phyloP scores from a whole-genome alignment of 345 rosid species.

The Draba incana region DNA sequence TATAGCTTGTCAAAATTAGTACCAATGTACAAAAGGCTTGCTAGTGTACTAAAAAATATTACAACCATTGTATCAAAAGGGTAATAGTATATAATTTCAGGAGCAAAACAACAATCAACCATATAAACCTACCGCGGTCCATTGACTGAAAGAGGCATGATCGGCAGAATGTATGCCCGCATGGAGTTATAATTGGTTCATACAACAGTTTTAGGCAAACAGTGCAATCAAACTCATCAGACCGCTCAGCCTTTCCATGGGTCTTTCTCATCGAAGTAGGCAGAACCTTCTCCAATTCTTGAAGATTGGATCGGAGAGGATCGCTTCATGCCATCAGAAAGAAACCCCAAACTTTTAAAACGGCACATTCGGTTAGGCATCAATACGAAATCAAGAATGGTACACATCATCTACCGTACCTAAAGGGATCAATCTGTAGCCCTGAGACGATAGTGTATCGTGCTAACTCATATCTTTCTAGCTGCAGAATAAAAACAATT shows the following conservation, averaged over 20 bases:
- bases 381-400: conserved; percentile 14
- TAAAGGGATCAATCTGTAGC: conserved; percentile 85
- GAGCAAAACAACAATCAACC: conserved; percentile 23
- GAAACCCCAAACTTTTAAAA: conserved; percentile 32
- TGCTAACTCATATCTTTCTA: conserved; percentile 88
- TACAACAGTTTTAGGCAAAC: no score
- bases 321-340: conserved; percentile 66
- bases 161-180: conserved; percentile 34
- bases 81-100: background rate
- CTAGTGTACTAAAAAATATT: no score
- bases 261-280: conserved; percentile 44
- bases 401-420: conserved; percentile 49
- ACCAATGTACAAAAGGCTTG: no score
- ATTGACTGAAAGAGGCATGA: conserved; percentile 87
- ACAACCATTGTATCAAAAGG: no score
- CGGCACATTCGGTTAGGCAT: conserved; percentile 20
- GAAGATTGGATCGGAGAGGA: conserved; percentile 72
- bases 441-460: conserved; percentile 76
- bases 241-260: conserved; percentile 51
- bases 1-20: no score
- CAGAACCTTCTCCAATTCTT: conserved; percentile 54
- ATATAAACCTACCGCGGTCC: conserved; percentile 72
- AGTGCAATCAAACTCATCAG: no score
- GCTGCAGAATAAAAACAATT: conserved; percentile 46
- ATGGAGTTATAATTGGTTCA: no score